These are phyloP conservation scores for Teunomyces pallodes DNA, from an alignment of 805 yeast species.

Conservation along the genomic window DNA sequence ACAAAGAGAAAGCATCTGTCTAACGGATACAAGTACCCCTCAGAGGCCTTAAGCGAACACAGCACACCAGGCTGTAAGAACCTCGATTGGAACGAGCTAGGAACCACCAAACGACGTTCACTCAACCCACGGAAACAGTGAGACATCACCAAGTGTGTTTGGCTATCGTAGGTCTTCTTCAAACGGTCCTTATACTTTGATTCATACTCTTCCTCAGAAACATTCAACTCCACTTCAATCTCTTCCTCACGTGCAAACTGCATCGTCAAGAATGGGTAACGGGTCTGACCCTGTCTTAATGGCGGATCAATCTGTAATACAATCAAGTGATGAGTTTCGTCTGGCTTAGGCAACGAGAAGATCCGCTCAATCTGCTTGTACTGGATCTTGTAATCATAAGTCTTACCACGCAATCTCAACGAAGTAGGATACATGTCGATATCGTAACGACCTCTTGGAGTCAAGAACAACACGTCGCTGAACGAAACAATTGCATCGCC, in stretches of 20 bases:
- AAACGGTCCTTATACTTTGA: conserved; percentile 71
- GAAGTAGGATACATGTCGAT: conserved; percentile 88
- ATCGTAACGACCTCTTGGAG: conserved; percentile 98
- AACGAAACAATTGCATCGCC: conserved; percentile 95
- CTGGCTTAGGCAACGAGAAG: conserved; percentile 90
- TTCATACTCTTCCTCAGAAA: conserved; percentile 79
- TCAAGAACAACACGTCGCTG: conserved; percentile 84
- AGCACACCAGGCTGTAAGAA: conserved; percentile 82
- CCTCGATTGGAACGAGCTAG: conserved; percentile 76
- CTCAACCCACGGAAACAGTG: conserved; percentile 89
- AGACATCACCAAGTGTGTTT: conserved; percentile 81
- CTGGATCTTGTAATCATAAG: conserved; percentile 94
- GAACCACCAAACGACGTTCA: conserved; percentile 78
- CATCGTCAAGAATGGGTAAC: conserved; percentile 87
- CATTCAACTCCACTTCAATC: conserved; percentile 82
- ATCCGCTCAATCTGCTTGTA: conserved; percentile 87
- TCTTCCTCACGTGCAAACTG: conserved; percentile 91
- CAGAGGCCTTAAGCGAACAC: conserved; percentile 92
- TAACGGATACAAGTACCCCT: conserved; percentile 89
- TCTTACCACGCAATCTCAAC: conserved; percentile 91
- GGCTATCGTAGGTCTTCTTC: conserved; percentile 74
- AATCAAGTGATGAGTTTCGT: conserved; percentile 84
- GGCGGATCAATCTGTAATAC: conserved; percentile 96
- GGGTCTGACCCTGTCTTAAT: conserved; percentile 94
- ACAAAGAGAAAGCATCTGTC: conserved; percentile 89